Evolutionary conservation across 2,329 filamentous ascomycete species (phyloP).

Genomic region (Phyllosticta citriasiana): DNA sequence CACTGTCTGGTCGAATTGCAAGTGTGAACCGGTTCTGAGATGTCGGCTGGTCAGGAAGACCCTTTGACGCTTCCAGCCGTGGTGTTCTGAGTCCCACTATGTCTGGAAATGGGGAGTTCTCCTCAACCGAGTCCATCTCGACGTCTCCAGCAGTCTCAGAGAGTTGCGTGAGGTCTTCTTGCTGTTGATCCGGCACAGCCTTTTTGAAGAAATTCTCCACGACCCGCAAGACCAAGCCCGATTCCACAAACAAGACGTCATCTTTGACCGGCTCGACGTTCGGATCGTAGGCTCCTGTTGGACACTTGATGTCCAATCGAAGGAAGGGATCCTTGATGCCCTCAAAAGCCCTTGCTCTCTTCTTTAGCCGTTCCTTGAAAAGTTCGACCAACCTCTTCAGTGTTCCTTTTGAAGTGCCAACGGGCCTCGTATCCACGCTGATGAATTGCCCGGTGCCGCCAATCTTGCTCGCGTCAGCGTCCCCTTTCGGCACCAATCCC

Average conservation of each 20-base stretch:
- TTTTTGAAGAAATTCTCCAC: constrained; percentile 35
- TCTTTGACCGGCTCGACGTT: constrained; percentile 66
- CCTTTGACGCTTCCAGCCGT: not conserved
- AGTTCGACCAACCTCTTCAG: constrained; percentile 49
- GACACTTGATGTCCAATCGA: constrained; percentile 53
- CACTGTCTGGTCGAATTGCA: not conserved
- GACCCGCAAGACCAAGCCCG: constrained; percentile 34
- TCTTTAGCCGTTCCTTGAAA: constrained; percentile 42
- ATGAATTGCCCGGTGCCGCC: constrained; percentile 44
- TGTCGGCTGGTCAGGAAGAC: not conserved
- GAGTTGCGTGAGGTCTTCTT: not conserved
- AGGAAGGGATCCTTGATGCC: constrained; percentile 49
- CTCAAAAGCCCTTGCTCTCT: constrained; percentile 15
- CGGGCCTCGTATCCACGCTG: constrained; percentile 58
- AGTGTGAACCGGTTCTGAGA: not conserved
- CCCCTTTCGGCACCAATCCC: constrained; percentile 47
- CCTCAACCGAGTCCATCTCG: not conserved
- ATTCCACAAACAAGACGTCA: constrained; percentile 57
- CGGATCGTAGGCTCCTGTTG: constrained; percentile 54
- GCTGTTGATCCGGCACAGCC: not conserved
- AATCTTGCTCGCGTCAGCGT: constrained; percentile 33
- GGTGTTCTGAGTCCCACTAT: not conserved
- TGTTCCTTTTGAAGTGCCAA: constrained; percentile 45
- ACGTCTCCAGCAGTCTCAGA: not conserved
- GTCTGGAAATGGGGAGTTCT: not conserved